Conservation (phyloP, 371 early-diverging fungal genomes). For the Fennellomyces sp. region DNA sequence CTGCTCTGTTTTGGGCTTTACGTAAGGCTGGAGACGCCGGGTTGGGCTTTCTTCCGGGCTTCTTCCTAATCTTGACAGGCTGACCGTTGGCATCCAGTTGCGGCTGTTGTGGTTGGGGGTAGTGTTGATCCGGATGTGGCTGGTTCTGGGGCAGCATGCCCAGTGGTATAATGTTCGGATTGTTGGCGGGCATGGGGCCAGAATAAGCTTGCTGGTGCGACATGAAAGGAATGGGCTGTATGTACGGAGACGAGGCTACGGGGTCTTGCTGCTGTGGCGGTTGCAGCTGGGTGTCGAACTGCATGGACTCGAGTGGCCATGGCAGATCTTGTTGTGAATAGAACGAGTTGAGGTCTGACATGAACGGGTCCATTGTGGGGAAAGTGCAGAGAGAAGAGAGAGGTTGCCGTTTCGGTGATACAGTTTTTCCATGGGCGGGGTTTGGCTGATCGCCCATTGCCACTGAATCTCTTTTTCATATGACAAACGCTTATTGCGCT, state of each 20-base stretch:
- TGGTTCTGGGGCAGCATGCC: neutral
- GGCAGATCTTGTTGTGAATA: neutral
- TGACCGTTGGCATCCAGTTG: slow-evolving; percentile 10
- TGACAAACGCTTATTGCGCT: too few species aligned
- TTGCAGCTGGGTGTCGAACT: neutral
- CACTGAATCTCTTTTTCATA: neutral
- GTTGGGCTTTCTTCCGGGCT: slow-evolving; percentile 79
- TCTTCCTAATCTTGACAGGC: slow-evolving; percentile 42
- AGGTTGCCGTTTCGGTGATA: neutral
- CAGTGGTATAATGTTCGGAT: neutral
- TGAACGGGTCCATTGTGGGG: neutral
- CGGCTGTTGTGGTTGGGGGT: neutral
- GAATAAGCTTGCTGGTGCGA: neutral
- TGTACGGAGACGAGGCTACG: neutral
- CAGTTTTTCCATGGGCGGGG: neutral
- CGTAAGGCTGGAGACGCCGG: slow-evolving; percentile 62
- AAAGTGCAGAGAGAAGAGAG: neutral
- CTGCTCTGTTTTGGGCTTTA: slow-evolving; percentile 77
- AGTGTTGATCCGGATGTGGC: neutral
- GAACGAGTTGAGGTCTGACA: neutral
- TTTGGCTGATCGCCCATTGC: neutral
- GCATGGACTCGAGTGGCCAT: neutral
- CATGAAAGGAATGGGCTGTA: neutral
- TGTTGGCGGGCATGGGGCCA: neutral
- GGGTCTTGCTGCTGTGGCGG: neutral